Base-by-base conservation (phyloP, 2,329 filamentous ascomycete genomes). In the Epichloe bromicola region DNA sequence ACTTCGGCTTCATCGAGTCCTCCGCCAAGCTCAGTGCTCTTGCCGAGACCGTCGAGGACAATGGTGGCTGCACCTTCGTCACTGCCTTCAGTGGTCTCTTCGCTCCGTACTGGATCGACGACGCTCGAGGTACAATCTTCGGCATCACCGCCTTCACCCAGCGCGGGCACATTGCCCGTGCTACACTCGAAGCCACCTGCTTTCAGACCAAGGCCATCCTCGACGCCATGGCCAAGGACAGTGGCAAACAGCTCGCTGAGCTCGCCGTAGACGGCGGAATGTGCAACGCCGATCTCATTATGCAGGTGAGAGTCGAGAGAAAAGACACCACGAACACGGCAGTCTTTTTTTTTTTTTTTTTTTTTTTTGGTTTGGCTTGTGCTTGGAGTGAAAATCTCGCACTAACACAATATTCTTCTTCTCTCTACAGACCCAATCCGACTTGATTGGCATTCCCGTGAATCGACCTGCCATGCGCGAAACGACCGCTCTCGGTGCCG, bases 221-320 rank as follows among this genome's bases (percentile, higher is more conserved):
- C 30, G 79, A 86, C 60, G 83, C 86, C 49, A 90, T 90, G 85
- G 83, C 83, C 63, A 83, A 84, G 64, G 86, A 90, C 68, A 85
- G 80, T 53, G 84, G 84, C n/a, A 80, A 87, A 60, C 75, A 77
- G 50, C 71, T 90, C 47, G 74, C 78, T 36, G 80, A 86, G 65
- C 73, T 90, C n/a, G 82, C 83, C 37, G 86, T 90, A n/a, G 86
- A 90, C 61, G 86, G 86, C 53, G 86, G 86, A 61, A 88, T 90
- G 85, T 85, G 80, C 63, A 88, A 87, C 63, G 86, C 84, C 10
- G 82, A 86, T 63, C 74, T 90, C 51, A 85, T 83, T 67, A 90
- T 90, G 86, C 86, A 79, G 78, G 64, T 65, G 59, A 49, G 59
- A 49, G 64, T 64, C 53, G 39, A 6, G 5, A 37, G 12, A 5